Conservation (phyloP, 2,329 filamentous ascomycete species). For the Macrophomina phaseolina region DNA sequence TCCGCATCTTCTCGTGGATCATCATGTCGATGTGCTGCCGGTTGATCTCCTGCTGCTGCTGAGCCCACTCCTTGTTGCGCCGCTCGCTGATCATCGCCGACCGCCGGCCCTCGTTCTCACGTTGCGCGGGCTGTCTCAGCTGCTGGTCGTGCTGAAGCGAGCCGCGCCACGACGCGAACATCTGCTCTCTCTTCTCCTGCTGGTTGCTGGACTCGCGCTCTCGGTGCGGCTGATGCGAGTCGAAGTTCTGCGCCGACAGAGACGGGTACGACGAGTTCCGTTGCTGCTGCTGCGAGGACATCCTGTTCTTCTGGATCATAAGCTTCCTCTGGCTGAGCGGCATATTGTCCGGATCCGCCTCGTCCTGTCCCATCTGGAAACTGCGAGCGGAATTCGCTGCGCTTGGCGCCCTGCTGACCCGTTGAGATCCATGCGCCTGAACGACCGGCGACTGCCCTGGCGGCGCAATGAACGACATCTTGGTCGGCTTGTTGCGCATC, state of each 20-base stretch:
- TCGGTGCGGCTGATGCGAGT: slow-evolving; percentile 45
- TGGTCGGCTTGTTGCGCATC: slow-evolving; percentile 17
- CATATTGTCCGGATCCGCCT: slow-evolving; percentile 67
- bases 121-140: slow-evolving; percentile 32
- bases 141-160: slow-evolving; percentile 38
- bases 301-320: slow-evolving; percentile 18
- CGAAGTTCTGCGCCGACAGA: slow-evolving; percentile 36
- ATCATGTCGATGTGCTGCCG: slow-evolving; percentile 65
- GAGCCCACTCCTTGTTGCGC: slow-evolving; percentile 65
- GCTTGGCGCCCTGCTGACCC: slow-evolving; percentile 9
- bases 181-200: slow-evolving; percentile 39
- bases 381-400: background rate
- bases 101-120: slow-evolving; percentile 44
- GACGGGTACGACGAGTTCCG: slow-evolving; percentile 13
- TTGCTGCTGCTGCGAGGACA: slow-evolving; percentile 19
- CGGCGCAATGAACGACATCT: slow-evolving; percentile 21
- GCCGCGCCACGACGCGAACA: slow-evolving; percentile 44
- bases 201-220: slow-evolving; percentile 35
- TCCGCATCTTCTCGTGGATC: slow-evolving; percentile 78
- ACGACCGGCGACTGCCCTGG: slow-evolving; percentile 5
- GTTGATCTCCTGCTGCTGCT: slow-evolving; percentile 63
- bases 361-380: slow-evolving; percentile 54
- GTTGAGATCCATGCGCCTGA: background rate
- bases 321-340: slow-evolving; percentile 54
- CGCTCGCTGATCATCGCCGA: slow-evolving; percentile 63